Evolutionary conservation across 768 basidiomycete species (phyloP), one percentile per base, ranked within the genome.

Genomic region (Macrolepiota dolichaula): DNA sequence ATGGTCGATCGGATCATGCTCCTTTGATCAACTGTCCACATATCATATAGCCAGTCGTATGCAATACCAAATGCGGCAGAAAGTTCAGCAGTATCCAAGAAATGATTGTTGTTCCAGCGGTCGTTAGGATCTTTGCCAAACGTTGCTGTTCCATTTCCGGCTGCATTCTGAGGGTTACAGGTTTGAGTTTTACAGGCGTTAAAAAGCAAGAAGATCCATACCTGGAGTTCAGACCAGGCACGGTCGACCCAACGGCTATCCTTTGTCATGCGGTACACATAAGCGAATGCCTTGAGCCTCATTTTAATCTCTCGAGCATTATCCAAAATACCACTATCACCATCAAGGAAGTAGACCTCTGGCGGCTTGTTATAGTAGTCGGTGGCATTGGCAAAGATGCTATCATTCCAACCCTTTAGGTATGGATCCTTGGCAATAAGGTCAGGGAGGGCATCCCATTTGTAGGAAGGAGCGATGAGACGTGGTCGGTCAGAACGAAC

Each of bases 21-120:
- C 70, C 87, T 88, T 74, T 96, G 94, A 1, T 85, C 81, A 35
- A 81, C 75, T 13, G 83, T 84, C 92, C 90, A 96, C 56, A 82
- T 77, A 57, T 94, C 89, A 72, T 97, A 89, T 35, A 98, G 70
- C 97, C 97, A 99, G 70, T 99, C 97, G 68, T 98, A 99, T 1
- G 89, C 96, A 64, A 95, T 90, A 32, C 83, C 97, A 68, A 88
- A 98, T 4, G 93, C 95, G 25, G 89, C 86, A 17, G 86, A 86
- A 65, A 97, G 81, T 73, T 98, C 96, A n/a, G 88, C 96, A 19
- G 85, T 77, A 71, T 96, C 96, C 50, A 98, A 87, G 84, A 98
- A 98, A 75, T 99, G 97, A 1, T 51, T 64, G 4, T 87, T 79
- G 75, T 98, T 97, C 97, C 96, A 99, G 68, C 78, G 85, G 44